Conservation (phyloP, 208 protist species). For the Trypanosomatidae sp. region DNA sequence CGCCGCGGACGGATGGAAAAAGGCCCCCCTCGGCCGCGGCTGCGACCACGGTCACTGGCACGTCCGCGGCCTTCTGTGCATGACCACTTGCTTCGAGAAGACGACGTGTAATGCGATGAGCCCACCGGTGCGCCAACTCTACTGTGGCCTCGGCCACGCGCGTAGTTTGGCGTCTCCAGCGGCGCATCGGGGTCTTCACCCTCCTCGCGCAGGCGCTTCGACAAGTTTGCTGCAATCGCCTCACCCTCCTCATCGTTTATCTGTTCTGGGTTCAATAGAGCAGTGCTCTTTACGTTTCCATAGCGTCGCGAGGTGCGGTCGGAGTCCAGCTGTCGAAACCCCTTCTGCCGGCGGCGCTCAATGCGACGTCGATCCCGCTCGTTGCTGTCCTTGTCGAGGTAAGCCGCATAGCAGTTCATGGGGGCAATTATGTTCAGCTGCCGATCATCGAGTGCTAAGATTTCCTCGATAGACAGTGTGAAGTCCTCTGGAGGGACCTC, state of each 20-base stretch:
- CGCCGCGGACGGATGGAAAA: not conserved
- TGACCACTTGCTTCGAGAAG: constrained; percentile 16
- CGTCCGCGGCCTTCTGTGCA: not conserved
- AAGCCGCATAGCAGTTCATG: constrained; percentile 92
- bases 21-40: not conserved
- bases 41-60: constrained; percentile 2
- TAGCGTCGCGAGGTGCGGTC: constrained; percentile 77
- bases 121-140: not conserved
- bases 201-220: constrained; percentile 65
- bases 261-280: constrained; percentile 54
- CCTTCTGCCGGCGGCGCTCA: constrained; percentile 50
- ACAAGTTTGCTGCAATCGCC: constrained; percentile 47
- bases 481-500: constrained; percentile 83
- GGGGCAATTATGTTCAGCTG: constrained; percentile 93
- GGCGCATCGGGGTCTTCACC: constrained; percentile 29
- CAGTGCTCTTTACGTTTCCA: constrained; percentile 66
- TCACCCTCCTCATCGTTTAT: constrained; percentile 53
- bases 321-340: constrained; percentile 71
- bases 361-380: constrained; percentile 59
- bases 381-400: constrained; percentile 71
- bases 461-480: constrained; percentile 82
- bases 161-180: constrained; percentile 6
- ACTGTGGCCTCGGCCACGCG: not conserved
- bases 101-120: not conserved
- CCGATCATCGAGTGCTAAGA: constrained; percentile 86